Evolutionary conservation across 306 rosid species (phyloP).

Genomic region (Astragalus membranaceus): DNA sequence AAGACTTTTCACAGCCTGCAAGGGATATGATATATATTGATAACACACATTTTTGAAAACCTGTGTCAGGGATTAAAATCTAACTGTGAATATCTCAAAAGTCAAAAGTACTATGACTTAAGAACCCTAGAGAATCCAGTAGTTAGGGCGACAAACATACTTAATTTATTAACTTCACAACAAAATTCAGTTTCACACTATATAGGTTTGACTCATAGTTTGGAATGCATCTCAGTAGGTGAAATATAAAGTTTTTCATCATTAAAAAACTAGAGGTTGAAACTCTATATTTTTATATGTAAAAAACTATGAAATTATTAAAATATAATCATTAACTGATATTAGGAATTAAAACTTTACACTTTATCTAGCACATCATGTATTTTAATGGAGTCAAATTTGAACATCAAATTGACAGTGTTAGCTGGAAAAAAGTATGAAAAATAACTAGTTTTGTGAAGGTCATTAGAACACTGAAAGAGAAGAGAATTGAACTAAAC

Average conservation of each 20-base stretch:
- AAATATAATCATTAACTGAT: too few relatives aligned
- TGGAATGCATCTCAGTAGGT: background rate
- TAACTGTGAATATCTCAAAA: too few relatives aligned
- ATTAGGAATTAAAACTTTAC: background rate
- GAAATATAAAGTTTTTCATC: too few relatives aligned
- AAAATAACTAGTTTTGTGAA: background rate
- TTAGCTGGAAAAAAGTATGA: background rate
- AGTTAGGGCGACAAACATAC: background rate
- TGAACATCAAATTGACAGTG: background rate
- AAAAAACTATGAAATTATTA: too few relatives aligned
- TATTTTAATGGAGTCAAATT: too few relatives aligned
- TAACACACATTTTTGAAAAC: background rate
- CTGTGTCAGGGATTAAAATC: background rate
- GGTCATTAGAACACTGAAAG: background rate
- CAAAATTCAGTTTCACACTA: too few relatives aligned
- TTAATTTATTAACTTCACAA: too few relatives aligned
- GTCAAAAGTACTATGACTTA: background rate
- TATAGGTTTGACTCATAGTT: background rate
- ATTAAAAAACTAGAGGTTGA: too few relatives aligned
- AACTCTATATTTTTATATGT: too few relatives aligned
- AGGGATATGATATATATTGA: background rate
- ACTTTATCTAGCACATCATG: background rate
- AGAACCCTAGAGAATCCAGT: background rate
- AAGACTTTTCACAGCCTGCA: slow-evolving; percentile 7
- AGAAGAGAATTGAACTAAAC: background rate